Base-by-base conservation (phyloP, 352 stramenopile species). In the Synura sp. region DNA sequence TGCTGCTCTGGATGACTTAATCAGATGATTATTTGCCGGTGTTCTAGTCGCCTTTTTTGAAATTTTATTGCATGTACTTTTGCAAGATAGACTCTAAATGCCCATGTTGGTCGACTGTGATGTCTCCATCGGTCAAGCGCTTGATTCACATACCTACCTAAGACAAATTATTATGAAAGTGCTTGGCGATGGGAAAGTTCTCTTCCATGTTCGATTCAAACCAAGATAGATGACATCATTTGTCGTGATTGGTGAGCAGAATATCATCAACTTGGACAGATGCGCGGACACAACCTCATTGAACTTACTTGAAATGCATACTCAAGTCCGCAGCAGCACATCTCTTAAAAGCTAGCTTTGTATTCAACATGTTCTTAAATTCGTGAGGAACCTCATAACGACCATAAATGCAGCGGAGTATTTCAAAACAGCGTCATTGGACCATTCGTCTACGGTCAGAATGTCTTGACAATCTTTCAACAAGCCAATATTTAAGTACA, bases 241-340 rank as follows among this genome's bases (percentile, higher is more conserved):
- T 42, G 7, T 7, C 25, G 5, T 22, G 57, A 17, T 15, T 42
- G 7, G 57, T 42, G 5, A 35, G 9, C 5, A 71, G 29, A 7
- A 71, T 42, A 22, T 71, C 57, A 42, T 71, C 57, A 3, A 71
- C 57, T 25, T 71, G 57, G 25, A 36, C 25, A 27, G 57, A 71
- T 2, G 38, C 4, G 7, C 19, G 7, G 7, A 42, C 19, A 31
- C 9, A 3, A 27, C 22, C 7, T 34, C n/a, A 17, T 5, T 7
- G 4, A 5, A 42, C 27, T 9, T 15, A 4, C 25, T 71, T 71
- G 25, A 31, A 29, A 31, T 71, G 38, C 57, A 71, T 7, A 36
- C 57, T 41, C 3, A 5, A 31, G 57, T 71, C 57, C 25, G 33
- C 57, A n/a, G n/a, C n/a, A n/a, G n/a, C n/a, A n/a, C n/a, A n/a